Percentiles rank a stretch among this genome's conserved stretches.
Conservation (phyloP, 2,329 filamentous ascomycete species). For the Laburnicola sp. region DNA sequence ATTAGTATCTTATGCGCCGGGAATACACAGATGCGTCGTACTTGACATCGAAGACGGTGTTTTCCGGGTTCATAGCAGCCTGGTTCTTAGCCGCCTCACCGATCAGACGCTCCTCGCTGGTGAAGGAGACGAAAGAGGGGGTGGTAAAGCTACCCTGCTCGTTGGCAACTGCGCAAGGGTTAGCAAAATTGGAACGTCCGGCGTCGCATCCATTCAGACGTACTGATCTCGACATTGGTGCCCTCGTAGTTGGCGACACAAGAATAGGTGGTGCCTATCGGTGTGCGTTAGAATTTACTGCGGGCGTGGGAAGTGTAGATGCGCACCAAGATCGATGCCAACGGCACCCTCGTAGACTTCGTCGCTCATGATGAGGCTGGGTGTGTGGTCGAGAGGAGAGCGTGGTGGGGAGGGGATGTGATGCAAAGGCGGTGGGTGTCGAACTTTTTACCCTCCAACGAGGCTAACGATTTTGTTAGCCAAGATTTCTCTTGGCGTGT, state of each 20-base stretch:
- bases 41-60: conserved; percentile 99
- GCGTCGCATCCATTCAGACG: conserved; percentile 40
- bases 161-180: conserved; percentile 73
- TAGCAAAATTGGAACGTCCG: conserved; percentile 20
- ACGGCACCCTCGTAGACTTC: conserved; percentile 99
- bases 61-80: conserved; percentile 97
- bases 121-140: conserved; percentile 98
- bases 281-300: conserved; percentile 40
- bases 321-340: conserved; percentile 96
- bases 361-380: conserved; percentile 75
- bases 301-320: conserved; percentile 21
- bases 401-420: conserved; percentile 35
- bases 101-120: conserved; percentile 96
- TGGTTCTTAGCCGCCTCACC: conserved; percentile 99
- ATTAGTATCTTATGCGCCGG: conserved; percentile 33
- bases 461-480: conserved; percentile 15
- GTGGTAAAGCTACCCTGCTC: conserved; percentile 99
- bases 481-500: conserved; percentile 20
- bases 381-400: conserved; percentile 30
- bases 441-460: conserved; percentile 21
- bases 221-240: conserved; percentile 98
- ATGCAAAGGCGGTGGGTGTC: conserved; percentile 31
- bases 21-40: conserved; percentile 48
- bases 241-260: conserved; percentile 99
- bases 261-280: conserved; percentile 94